Percentiles rank a stretch among this genome's conserved stretches.
Evolutionary conservation across 352 stramenopile species (phyloP).

Genomic region (Phytophthora megakarya): DNA sequence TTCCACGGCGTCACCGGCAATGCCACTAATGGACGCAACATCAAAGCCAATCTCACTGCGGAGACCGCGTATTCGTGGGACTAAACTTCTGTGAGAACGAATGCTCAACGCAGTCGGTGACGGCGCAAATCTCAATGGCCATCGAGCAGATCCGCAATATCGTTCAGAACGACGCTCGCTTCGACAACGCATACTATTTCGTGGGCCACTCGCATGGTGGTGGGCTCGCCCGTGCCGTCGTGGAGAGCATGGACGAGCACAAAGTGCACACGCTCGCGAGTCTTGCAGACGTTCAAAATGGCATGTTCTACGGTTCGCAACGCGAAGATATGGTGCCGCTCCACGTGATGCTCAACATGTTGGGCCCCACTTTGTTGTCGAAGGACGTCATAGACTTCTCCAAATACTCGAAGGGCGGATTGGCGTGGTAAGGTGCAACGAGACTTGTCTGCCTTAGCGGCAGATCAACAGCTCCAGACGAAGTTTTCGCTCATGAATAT

Average conservation of each 20-base stretch:
- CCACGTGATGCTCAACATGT: slow-evolving; percentile 37
- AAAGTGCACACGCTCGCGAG: slow-evolving; percentile 49
- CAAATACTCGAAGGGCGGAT: slow-evolving; percentile 22
- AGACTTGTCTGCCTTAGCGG: slow-evolving; percentile 42
- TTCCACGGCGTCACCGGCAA: slow-evolving; percentile 52
- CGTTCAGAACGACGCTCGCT: slow-evolving; percentile 32
- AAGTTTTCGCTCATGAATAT: slow-evolving; percentile 52
- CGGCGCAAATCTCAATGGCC: slow-evolving; percentile 45
- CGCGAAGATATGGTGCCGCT: slow-evolving; percentile 34
- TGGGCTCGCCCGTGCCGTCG: slow-evolving; percentile 42
- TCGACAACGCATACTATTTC: slow-evolving; percentile 47
- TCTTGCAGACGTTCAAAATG: slow-evolving; percentile 52
- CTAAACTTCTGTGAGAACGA: slow-evolving; percentile 46
- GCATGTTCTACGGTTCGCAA: slow-evolving; percentile 58
- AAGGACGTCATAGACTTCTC: slow-evolving; percentile 43
- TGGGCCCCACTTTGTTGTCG: slow-evolving; percentile 35
- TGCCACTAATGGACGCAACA: slow-evolving; percentile 29
- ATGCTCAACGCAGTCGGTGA: slow-evolving; percentile 40
- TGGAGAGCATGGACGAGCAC: slow-evolving; percentile 66
- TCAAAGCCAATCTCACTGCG: slow-evolving; percentile 41
- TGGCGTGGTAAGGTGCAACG: slow-evolving; percentile 42
- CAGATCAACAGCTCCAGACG: slow-evolving; percentile 32
- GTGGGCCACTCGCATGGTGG: slow-evolving; percentile 57
- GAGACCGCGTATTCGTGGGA: slow-evolving; percentile 39
- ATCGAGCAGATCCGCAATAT: slow-evolving; percentile 52